Percentiles rank a stretch among this genome's conserved stretches.
Conservation (phyloP, 352 stramenopile species). For the Phytophthora ohioensis region DNA sequence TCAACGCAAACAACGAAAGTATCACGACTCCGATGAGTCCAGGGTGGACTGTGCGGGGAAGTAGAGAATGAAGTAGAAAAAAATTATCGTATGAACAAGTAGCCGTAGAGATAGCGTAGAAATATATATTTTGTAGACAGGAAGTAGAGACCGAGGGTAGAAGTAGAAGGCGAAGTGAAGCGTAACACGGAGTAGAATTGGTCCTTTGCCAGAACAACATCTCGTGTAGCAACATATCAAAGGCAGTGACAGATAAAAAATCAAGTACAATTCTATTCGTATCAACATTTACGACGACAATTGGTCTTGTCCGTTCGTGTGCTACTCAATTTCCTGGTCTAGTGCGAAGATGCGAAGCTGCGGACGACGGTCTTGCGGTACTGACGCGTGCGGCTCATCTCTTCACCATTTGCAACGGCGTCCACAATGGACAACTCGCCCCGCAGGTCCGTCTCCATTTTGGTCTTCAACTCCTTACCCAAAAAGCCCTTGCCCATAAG, state of each 20-base stretch:
- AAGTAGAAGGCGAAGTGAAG: too few relatives aligned
- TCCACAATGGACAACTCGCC: slow-evolving; percentile 85
- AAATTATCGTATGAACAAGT: slow-evolving; percentile 14
- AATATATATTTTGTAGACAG: not conserved
- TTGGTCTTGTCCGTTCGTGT: slow-evolving; percentile 2
- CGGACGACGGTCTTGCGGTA: slow-evolving; percentile 83
- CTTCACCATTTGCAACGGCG: slow-evolving; percentile 65
- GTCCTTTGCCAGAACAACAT: too few relatives aligned
- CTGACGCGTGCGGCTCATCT: slow-evolving; percentile 68
- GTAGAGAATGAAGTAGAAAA: slow-evolving; percentile 2
- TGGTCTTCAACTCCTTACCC: slow-evolving; percentile 69
- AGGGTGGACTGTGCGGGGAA: slow-evolving; percentile 7
- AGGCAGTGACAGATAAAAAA: not conserved
- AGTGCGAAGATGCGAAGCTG: slow-evolving; percentile 74
- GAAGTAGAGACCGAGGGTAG: not conserved
- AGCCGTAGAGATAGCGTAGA: slow-evolving; percentile 14
- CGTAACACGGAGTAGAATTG: too few relatives aligned
- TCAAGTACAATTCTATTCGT: slow-evolving; percentile 39
- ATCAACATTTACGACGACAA: slow-evolving; percentile 27
- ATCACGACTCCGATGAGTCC: slow-evolving; percentile 29
- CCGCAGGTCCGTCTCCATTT: slow-evolving; percentile 88
- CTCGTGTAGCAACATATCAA: not conserved
- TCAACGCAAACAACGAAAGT: slow-evolving; percentile 13
- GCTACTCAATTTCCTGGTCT: slow-evolving; percentile 18
- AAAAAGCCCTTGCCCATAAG: slow-evolving; percentile 92